phyloP scores from a whole-genome alignment of 352 stramenopile genomes.

The Globisporangium viniferum region DNA sequence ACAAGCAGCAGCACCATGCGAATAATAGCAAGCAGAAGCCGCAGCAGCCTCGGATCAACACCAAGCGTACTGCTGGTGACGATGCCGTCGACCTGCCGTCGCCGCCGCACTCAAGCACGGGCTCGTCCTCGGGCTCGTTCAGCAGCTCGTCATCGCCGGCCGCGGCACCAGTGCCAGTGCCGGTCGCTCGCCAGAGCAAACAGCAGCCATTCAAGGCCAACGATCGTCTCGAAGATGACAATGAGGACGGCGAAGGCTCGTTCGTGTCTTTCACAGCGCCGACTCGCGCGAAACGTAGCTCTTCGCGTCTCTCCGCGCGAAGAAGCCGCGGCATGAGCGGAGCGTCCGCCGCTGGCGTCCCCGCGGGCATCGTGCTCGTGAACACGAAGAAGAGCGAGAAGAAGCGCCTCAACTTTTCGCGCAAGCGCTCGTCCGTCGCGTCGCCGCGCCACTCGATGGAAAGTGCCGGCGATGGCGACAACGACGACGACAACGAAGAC shows the following conservation, averaged over 20 bases:
- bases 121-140: conserved; percentile 18
- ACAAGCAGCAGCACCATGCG: neutral
- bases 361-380: conserved; percentile 8
- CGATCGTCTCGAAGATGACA: neutral
- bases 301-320: conserved; percentile 1
- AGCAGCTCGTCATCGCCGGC: conserved; percentile 11
- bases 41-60: neutral
- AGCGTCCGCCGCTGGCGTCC: neutral
- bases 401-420: conserved; percentile 38
- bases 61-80: conserved; percentile 6
- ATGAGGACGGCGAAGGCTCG: conserved; percentile 12
- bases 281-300: conserved; percentile 6
- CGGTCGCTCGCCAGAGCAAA: neutral
- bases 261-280: conserved; percentile 27
- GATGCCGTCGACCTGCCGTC: conserved; percentile 6
- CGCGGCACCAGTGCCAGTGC: neutral
- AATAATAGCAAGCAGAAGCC: conserved; percentile 3
- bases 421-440: conserved; percentile 22
- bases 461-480: conserved; percentile 21
- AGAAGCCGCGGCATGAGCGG: conserved; percentile 5
- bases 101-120: conserved; percentile 18
- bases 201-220: neutral
- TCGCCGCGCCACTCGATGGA: conserved; percentile 22
- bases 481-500: conserved; percentile 43
- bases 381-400: conserved; percentile 29